Base-by-base conservation (phyloP, 78 protist species). In the Dictyostelium capitatum region DNA sequence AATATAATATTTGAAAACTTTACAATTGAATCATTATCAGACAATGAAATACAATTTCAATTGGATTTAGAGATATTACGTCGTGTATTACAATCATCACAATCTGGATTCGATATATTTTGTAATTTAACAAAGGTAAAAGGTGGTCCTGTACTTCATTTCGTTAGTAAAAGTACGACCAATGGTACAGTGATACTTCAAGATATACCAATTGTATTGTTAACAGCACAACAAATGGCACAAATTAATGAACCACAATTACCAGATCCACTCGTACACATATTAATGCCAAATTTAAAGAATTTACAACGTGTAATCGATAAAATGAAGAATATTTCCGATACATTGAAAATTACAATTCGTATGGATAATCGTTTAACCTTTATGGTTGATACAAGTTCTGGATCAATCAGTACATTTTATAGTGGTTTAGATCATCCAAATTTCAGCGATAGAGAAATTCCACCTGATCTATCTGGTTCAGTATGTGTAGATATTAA, bases 291-390 rank as follows among this genome's bases (percentile, higher is more conserved):
- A 9, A n/a, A 14, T n/a, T 50, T 87, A 57, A 87, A 87, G 46
- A 80, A 43, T 25, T 9, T 87, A 15, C 83, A 77, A 47, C 20
- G 65, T 4, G 79, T 87, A 0, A 64, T 87, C 0, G 93, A 87
- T 23, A 87, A 77, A 51, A 74, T 87, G 83, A 74, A 77, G 30
- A 87, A 87, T 25, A 74, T 87, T 20, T 77, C 93, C 12, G 93
- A 87, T 32, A 50, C 54, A 25, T 62, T 87, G n/a, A 50, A 30
- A 23, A 78, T 87, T 30, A 80, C 54, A 19, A 70, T 77, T 41
- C 11, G 48, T 17, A 57, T 32, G 32, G 78, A 77, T 6, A 15
- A 51, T 32, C 62, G 41, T 0, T 32, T 87, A 37, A 19, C 47
- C 5, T 59, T 87, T 32, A 17, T 19, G 3, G 93, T 77, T 3